These are phyloP conservation scores for Boletus barrowsii DNA, from an alignment of 768 basidiomycete species.

Conservation along the genomic window DNA sequence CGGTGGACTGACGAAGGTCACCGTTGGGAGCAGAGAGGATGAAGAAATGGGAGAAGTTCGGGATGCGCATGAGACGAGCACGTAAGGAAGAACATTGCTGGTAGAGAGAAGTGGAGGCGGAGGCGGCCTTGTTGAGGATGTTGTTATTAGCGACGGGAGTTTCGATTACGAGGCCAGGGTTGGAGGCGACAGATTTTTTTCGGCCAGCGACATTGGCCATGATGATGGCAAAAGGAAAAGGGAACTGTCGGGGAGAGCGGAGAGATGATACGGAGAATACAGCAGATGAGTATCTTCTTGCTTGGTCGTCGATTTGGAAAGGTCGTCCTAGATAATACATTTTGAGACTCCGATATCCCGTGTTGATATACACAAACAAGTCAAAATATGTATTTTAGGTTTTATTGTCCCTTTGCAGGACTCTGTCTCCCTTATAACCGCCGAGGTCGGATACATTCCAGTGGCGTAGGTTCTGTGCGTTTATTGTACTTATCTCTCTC, in stretches of 20 bases:
- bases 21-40: constrained; percentile 53
- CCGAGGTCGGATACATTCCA: not conserved
- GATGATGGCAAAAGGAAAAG: constrained; percentile 25
- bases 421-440: not conserved
- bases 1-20: constrained; percentile 70
- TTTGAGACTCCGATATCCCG: constrained; percentile 28
- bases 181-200: constrained; percentile 76
- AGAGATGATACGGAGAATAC: not conserved
- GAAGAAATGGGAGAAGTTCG: constrained; percentile 70
- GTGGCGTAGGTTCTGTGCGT: not conserved
- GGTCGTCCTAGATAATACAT: constrained; percentile 28
- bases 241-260: not conserved
- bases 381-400: constrained; percentile 11
- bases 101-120: constrained; percentile 83
- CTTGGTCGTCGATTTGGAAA: not conserved
- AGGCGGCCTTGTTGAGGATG: constrained; percentile 89
- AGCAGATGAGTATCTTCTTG: constrained; percentile 6
- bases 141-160: constrained; percentile 76
- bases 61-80: constrained; percentile 73
- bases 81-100: constrained; percentile 85
- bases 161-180: constrained; percentile 64
- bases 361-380: constrained; percentile 31
- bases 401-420: no score
- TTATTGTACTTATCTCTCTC: not conserved
- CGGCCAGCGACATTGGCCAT: constrained; percentile 61